Evolutionary conservation across 2,329 filamentous ascomycete species (phyloP).

Genomic region (Fusarium sp.): DNA sequence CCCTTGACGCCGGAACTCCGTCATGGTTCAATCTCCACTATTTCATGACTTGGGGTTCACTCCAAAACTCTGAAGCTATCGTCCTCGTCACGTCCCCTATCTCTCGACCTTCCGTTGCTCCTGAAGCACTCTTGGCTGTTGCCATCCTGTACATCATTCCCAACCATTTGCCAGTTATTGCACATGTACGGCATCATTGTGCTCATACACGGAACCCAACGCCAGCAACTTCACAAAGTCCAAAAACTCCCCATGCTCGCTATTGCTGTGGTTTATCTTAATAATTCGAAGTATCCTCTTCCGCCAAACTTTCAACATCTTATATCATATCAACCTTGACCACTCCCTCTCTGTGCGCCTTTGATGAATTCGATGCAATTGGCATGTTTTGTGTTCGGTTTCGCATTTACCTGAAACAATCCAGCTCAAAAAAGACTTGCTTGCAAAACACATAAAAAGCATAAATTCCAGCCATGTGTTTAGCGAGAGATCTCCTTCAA

Average conservation of each 20-base stretch:
- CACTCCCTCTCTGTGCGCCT: slow-evolving; percentile 33
- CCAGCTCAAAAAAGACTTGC: slow-evolving; percentile 26
- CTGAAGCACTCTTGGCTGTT: not conserved
- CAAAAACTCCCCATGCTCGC: slow-evolving; percentile 40
- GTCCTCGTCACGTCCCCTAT: not conserved
- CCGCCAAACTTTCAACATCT: slow-evolving; percentile 2
- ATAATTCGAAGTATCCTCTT: slow-evolving; percentile 27
- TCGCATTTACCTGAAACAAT: slow-evolving; percentile 23
- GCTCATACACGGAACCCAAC: slow-evolving; percentile 39
- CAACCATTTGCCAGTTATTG: slow-evolving; percentile 22
- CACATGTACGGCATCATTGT: slow-evolving; percentile 32
- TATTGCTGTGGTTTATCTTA: slow-evolving; percentile 35
- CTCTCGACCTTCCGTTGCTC: not conserved
- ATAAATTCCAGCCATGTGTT: slow-evolving; percentile 29
- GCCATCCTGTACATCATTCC: slow-evolving; percentile 3
- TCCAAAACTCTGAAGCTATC: not conserved
- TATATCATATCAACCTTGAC: slow-evolving; percentile 13
- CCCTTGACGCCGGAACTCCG: slow-evolving; percentile 9
- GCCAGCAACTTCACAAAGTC: slow-evolving; percentile 27
- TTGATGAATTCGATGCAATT: slow-evolving; percentile 18
- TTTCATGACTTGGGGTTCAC: not conserved
- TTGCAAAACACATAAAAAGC: slow-evolving; percentile 36
- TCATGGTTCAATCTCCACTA: not conserved
- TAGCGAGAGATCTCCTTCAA: slow-evolving; percentile 36
- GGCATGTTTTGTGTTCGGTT: slow-evolving; percentile 33